Evolutionary conservation across 2,329 filamentous ascomycete genomes (phyloP), one percentile per base, ranked within the genome.

Genomic region (Penicillium griseofulvum): DNA sequence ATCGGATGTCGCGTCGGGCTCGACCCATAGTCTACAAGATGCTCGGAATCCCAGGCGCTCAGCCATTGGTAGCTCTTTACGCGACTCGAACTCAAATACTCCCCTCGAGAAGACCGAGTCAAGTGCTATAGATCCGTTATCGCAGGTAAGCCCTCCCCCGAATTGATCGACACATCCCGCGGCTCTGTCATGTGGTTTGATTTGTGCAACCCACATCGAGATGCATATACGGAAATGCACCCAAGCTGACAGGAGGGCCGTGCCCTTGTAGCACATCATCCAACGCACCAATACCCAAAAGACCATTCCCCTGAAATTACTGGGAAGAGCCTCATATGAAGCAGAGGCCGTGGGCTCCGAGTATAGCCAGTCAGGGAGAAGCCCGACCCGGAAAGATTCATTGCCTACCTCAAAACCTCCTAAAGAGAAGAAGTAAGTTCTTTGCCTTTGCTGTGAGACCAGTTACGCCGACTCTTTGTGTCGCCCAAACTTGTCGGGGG

Each of bases 401-500:
- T 61, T 62, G 45, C 60, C 70, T 58, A 66, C 60, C 49, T 71
- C 69, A 52, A 77, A 71, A 44, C 55, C 66, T 28, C 49, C 65
- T 48, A 87, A 80, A 70, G 86, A 89, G 57, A 88, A 87, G 76
- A 89, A 83, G 87, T 89, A 76, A 68, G 82, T 78, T 51, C 24
- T 29, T 1, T 16, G 12, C 36, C 29, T 19, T 22, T 51, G 39
- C 14, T 39, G 37, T 38, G 33, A 28, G 8, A n/a, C 33, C 26
- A 49, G 36, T 49, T 28, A 41, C 28, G 28, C 39, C 34, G 26
- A 33, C 28, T 7, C 19, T 39, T 50, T 39, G 55, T 53, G 52
- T 45, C 31, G 31, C 47, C 26, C 26, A 39, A 11, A 48, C 26
- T 28, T 39, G 34, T 42, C 10, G 36, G 5, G 17, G 41, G 8